Conservation (phyloP, 2,329 filamentous ascomycete genomes). For the Scolecobasidium constrictum region DNA sequence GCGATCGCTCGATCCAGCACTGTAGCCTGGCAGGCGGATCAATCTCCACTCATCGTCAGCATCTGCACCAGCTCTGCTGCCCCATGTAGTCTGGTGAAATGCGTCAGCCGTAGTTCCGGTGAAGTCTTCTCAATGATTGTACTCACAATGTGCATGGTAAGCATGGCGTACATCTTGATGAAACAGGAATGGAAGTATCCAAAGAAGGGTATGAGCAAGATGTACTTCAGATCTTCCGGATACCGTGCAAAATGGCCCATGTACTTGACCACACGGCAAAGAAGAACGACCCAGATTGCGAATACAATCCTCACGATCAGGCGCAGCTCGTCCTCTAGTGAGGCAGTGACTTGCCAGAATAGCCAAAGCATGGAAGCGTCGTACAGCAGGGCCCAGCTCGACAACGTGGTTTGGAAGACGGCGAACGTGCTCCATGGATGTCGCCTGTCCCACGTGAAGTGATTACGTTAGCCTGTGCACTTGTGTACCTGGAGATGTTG, state of each 20-base stretch:
- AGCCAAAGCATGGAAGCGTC: conserved; percentile 53
- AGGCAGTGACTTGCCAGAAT: conserved; percentile 32
- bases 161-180: conserved; percentile 11
- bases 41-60: conserved; percentile 54
- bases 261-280: conserved; percentile 86
- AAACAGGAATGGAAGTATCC: conserved; percentile 63
- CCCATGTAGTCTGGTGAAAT: conserved; percentile 71
- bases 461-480: not conserved
- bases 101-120: conserved; percentile 6
- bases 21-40: conserved; percentile 19
- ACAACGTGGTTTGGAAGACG: conserved; percentile 84
- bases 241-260: conserved; percentile 77
- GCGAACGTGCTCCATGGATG: conserved; percentile 93
- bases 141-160: conserved; percentile 59
- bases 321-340: conserved; percentile 19
- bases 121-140: not conserved
- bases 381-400: conserved; percentile 70
- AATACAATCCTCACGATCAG: conserved; percentile 22
- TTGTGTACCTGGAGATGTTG: too few relatives aligned
- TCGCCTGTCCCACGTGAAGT: conserved; percentile 43
- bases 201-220: conserved; percentile 74
- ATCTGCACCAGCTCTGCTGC: conserved; percentile 85
- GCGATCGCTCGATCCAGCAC: not conserved
- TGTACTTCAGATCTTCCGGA: conserved; percentile 65
- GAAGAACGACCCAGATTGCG: conserved; percentile 41